These are phyloP conservation scores for Micractinium sp. DNA, from an alignment of 139 green algal species.

Conservation along the genomic window DNA sequence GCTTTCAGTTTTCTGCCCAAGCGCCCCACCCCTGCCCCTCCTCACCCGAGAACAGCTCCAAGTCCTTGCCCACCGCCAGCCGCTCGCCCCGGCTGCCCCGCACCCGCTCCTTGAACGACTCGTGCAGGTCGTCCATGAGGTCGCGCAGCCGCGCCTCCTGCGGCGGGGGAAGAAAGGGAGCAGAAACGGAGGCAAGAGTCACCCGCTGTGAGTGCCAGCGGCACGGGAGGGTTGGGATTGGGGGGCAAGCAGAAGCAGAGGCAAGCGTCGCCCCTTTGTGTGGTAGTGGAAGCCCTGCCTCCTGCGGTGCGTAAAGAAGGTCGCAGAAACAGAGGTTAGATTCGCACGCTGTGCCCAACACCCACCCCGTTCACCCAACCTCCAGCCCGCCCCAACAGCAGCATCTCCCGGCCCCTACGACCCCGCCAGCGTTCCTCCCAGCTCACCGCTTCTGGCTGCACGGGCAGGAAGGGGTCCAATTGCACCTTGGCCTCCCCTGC, in stretches of 20 bases:
- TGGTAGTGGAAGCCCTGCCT: too few species aligned
- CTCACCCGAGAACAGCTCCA: slow-evolving; percentile 48
- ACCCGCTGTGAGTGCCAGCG: too few species aligned
- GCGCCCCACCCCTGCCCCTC: not conserved
- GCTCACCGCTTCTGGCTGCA: slow-evolving; percentile 8
- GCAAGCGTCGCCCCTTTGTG: too few species aligned
- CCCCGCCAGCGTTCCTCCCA: not conserved
- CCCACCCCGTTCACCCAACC: too few species aligned
- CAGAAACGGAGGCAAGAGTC: too few species aligned
- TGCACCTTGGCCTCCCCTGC: slow-evolving; percentile 49
- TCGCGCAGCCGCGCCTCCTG: slow-evolving; percentile 43
- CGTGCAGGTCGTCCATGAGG: slow-evolving; percentile 51
- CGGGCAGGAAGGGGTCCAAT: slow-evolving; percentile 57
- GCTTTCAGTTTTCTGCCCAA: not conserved
- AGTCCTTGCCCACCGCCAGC: slow-evolving; percentile 30
- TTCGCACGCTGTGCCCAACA: too few species aligned
- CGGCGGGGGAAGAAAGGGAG: not conserved
- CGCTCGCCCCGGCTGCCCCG: slow-evolving; percentile 26
- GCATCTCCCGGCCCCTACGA: too few species aligned
- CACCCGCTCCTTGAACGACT: slow-evolving; percentile 39
- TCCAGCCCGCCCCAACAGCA: too few species aligned
- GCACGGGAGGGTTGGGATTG: too few species aligned
- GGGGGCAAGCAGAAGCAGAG: too few species aligned
- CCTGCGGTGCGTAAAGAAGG: too few species aligned
- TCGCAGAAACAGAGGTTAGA: too few species aligned